Evolutionary conservation across 2,329 filamentous ascomycete species (phyloP), one percentile per base, ranked within the genome.

Genomic region (Fusarium sp.): DNA sequence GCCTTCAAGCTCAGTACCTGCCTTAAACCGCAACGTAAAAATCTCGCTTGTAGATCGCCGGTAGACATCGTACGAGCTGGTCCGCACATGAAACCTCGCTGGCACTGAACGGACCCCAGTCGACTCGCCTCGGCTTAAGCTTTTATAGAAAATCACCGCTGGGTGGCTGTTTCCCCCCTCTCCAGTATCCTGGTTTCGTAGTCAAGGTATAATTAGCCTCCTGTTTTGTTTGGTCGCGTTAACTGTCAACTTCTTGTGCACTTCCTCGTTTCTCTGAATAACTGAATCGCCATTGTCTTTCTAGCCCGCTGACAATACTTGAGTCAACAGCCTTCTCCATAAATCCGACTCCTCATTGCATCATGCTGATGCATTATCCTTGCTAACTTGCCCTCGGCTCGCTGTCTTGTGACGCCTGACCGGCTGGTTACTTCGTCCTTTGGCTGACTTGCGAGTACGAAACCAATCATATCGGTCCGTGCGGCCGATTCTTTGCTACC

Each of bases 301-400:
- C 56, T 55, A 52, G 57, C 66, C 61, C 61, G 46, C 65, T 69
- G 57, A 68, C 64, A 71, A 74, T 68, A 47, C 33, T 34, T 65
- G 70, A 71, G 60, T 64, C 62, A 62, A 65, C 50, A 36, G 53
- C 56, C 54, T 60, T 64, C 69, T 71, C 71, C 71, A 71, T 66
- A 74, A 73, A 71, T 62, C 47, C 52, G 69, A 62, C 56, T 46
- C 47, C 45, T 46, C 50, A 73, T 74, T 74, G 71, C 72, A 74
- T 74, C 72, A 74, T 67, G 44, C 61, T 74, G 72, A 74, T 74
- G 71, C 59, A 71, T 40, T 49, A 70, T 55, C 70, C 70, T 57
- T 68, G 62, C 46, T 52, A 57, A 53, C 42, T 45, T 69, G 51
- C 52, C 59, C 42, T 70, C 52, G 51, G 45, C 45, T 53, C 47